phyloP scores from a whole-genome alignment of 108 stramenopile genomes.

The Cyclostephanos invisitatus region DNA sequence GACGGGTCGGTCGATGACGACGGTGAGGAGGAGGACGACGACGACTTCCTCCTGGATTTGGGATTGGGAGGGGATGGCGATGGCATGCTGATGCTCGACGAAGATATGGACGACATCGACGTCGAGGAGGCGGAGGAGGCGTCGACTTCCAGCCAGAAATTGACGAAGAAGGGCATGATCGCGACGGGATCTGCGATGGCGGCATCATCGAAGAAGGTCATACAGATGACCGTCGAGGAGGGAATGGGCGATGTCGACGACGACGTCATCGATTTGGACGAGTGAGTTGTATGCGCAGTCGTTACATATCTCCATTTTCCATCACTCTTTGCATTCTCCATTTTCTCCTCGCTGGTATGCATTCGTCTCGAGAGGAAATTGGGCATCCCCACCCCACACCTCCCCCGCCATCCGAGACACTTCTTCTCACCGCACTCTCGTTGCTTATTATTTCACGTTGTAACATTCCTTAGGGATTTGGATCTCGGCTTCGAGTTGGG shows the following conservation, averaged over 20 bases:
- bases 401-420: too few relatives aligned
- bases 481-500: conserved; percentile 37
- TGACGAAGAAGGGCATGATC: too few relatives aligned
- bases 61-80: conserved; percentile 59
- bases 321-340: not conserved
- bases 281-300: not conserved
- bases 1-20: conserved; percentile 44
- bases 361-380: not conserved
- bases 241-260: conserved; percentile 2
- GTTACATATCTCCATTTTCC: not conserved
- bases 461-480: conserved; percentile 17
- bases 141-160: too few relatives aligned
- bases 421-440: too few relatives aligned
- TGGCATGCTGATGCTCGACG: not conserved
- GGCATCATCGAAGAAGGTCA: too few relatives aligned
- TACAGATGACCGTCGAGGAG: conserved; percentile 1
- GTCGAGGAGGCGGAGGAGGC: too few relatives aligned
- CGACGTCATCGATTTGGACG: conserved; percentile 6
- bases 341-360: not conserved
- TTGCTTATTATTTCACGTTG: not conserved
- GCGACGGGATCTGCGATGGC: too few relatives aligned
- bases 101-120: too few relatives aligned
- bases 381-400: not conserved
- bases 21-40: conserved; percentile 33
- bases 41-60: conserved; percentile 67